Percentiles rank a stretch among this genome's conserved stretches.
These are phyloP conservation scores for Mariannaea sp. DNA, from an alignment of 2,329 filamentous ascomycete genomes.

Conservation along the genomic window DNA sequence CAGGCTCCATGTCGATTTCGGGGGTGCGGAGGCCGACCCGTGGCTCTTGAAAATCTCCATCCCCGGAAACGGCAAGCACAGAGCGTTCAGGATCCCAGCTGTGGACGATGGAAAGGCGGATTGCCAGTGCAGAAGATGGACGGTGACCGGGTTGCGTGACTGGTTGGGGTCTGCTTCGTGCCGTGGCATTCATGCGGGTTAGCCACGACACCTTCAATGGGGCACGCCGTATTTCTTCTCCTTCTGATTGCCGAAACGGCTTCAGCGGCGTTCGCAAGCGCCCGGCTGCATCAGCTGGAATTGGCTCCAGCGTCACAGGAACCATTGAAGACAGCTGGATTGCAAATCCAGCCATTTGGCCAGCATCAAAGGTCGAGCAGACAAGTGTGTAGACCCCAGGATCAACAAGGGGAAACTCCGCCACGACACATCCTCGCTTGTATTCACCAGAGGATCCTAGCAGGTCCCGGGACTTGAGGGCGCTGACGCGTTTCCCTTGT, in stretches of 20 bases:
- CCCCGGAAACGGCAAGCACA: constrained; percentile 67
- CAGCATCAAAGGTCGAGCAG: constrained; percentile 86
- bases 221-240: constrained; percentile 48
- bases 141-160: constrained; percentile 29
- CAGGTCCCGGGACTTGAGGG: constrained; percentile 75
- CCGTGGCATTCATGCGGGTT: constrained; percentile 56
- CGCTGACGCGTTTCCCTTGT: constrained; percentile 70
- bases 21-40: constrained; percentile 68
- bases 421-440: constrained; percentile 75
- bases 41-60: constrained; percentile 76
- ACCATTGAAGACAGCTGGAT: constrained; percentile 72
- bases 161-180: constrained; percentile 39
- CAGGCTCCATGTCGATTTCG: constrained; percentile 75
- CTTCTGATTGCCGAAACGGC: constrained; percentile 56
- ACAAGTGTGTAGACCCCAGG: constrained; percentile 84
- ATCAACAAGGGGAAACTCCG: constrained; percentile 64
- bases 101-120: constrained; percentile 74
- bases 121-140: constrained; percentile 54
- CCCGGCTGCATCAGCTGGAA: constrained; percentile 78
- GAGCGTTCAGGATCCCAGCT: constrained; percentile 72
- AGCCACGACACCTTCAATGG: constrained; percentile 52
- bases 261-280: constrained; percentile 65
- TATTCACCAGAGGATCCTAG: constrained; percentile 88
- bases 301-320: constrained; percentile 59
- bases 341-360: constrained; percentile 74